A percentile compares a stretch with the other conserved stretches of the same genome.
Evolutionary conservation across 2,329 filamentous ascomycete species (phyloP).

Genomic region (Daldinia sp.): DNA sequence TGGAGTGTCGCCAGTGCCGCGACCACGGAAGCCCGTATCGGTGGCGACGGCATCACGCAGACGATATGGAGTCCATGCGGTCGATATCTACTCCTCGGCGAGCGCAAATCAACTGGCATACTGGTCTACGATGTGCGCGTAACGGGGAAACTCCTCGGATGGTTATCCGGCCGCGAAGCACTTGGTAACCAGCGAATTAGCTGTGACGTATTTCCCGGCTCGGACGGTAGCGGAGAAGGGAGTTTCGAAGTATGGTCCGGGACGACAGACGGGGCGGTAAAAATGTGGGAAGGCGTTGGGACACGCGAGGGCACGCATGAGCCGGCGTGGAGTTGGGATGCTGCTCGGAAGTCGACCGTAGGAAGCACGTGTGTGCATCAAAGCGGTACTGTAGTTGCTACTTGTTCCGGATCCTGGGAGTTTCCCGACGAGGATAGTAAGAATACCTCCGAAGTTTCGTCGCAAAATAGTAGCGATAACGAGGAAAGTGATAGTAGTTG

Average conservation of each 20-base stretch:
- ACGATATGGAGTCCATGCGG: conserved; percentile 70
- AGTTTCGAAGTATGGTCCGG: conserved; percentile 71
- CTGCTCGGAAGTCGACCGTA: conserved; percentile 55
- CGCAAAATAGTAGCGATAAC: neutral
- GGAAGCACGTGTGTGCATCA: conserved; percentile 60
- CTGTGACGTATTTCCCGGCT: conserved; percentile 62
- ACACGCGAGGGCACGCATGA: conserved; percentile 53
- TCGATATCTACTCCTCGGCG: conserved; percentile 68
- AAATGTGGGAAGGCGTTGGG: conserved; percentile 67
- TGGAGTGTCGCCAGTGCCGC: conserved; percentile 67
- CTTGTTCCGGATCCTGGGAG: conserved; percentile 64
- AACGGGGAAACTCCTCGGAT: conserved; percentile 63
- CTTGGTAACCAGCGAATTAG: conserved; percentile 64
- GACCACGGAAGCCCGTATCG: conserved; percentile 47
- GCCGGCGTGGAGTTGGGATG: conserved; percentile 60
- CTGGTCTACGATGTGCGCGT: conserved; percentile 71
- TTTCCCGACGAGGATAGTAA: conserved; percentile 40
- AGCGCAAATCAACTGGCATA: conserved; percentile 63
- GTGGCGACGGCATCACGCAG: conserved; percentile 70
- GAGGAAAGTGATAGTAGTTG: conserved; percentile 16
- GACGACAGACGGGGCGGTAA: conserved; percentile 60
- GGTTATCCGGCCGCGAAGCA: conserved; percentile 59
- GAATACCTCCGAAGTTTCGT: neutral
- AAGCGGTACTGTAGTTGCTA: conserved; percentile 64
- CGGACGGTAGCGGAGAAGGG: conserved; percentile 43